Base-by-base conservation (phyloP, 106 monocot species). In the Apostasia ramifera region DNA sequence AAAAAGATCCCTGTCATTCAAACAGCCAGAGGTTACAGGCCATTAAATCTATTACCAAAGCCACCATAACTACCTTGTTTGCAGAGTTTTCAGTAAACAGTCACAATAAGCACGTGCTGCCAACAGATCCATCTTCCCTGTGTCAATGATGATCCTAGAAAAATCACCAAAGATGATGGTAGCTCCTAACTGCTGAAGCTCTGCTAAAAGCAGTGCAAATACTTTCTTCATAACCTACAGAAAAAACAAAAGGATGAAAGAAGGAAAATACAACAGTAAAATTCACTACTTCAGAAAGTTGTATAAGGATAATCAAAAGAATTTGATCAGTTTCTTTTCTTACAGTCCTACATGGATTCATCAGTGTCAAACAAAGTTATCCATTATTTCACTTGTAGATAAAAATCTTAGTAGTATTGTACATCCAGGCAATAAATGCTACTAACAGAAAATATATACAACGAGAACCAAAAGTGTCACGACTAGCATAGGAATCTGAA, bases 81-180 rank as follows among this genome's bases (percentile, higher is more conserved):
- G 95, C 13, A 95, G 59, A 53, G 92, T 80, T 84, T 92, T 92
- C 43, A 95, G 42, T 65, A 95, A 72, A 48, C 89, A 82, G 55
- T 92, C 89, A 77, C 91, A 91, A 54, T 95, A 95, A 66, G 84
- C 88, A 78, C 38, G 76, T 13, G 89, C 95, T 47, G 95, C 82
- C 69, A 67, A 38, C 71, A 95, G 59, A 72, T 95, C 86, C 9
- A 85, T 67, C 72, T 95, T 95, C 61, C 95, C 95, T 9, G 95
- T 95, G 70, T 91, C 95, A 71, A 95, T 84, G 47, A 95, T 84
- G 41, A 95, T 84, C 70, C 86, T 95, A 51, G 88, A 95, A 63
- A 95, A 95, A 71, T 82, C 91, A 41, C 88, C 95, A 82, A 95
- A 95, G 48, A 95, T 74, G 40, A 92, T 61, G 14, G 73, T 86